Evolutionary conservation across 1,284 basidiomycete genomes (phyloP), one percentile per base, ranked within the genome.

Genomic region (Leccinum solheimii): DNA sequence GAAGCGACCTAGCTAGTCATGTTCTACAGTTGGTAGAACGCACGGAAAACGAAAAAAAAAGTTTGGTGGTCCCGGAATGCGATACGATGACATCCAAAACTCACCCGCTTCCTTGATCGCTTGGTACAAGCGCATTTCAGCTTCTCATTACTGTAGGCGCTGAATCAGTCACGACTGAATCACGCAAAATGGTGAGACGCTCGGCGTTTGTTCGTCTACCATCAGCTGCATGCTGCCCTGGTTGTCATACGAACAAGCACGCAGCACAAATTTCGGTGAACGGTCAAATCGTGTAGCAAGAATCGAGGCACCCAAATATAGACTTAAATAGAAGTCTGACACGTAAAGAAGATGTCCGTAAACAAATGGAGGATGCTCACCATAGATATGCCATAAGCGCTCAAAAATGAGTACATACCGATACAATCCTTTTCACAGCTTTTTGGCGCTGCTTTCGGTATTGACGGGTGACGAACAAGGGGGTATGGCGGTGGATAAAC

Each of bases 321-420:
- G 30, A 48, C 54, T 52, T 40, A 50, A 48, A 21, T 56, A 57
- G 43, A 54, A 57, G 45, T 10, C 52, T 32, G 32, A 54, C 27
- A 19, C 23, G 9, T 11, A 48, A 43, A 16, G 43, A 14, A 45
- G 43, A 11, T 10, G 5, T 10, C 9, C 1, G n/a, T 27, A 36
- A 23, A 56, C n/a, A 45, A 40, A n/a, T 11, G 32, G 6, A 38
- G 45, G 26, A 23, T 52, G 48, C 56, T 38, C 53, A 57, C 57
- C 34, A n/a, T 48, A 26, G 55, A 53, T 38, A 14, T n/a, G 23
- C 21, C 40, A 48, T 27, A 54, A 36, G 34, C 57, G 38, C 56
- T 16, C 43, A 38, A 49, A 45, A 21, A 60, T 54, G 21, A 14
- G 26, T 13, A 9, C 38, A 58, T 38, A 49, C 23, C 56, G 9